Conservation (phyloP, 1,284 basidiomycete species). For the Apiotrichum domesticum region DNA sequence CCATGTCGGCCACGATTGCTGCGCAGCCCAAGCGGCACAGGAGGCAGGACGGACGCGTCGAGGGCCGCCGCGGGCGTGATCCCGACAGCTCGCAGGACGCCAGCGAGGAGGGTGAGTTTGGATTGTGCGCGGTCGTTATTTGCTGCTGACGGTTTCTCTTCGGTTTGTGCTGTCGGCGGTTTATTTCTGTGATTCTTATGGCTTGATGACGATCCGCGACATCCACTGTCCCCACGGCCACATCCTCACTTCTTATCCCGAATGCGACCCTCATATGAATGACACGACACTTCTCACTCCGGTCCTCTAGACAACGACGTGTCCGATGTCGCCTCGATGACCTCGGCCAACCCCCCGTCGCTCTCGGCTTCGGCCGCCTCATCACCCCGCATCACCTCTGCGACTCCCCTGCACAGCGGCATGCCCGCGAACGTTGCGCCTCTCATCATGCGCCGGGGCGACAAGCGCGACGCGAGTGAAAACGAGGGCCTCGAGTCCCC, state of each 20-base stretch:
- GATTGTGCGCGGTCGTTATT: neutral
- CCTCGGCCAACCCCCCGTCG: conserved; percentile 26
- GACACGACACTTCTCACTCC: too few species aligned
- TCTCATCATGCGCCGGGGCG: conserved; percentile 11
- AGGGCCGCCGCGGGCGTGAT: conserved; percentile 12
- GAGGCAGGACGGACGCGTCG: conserved; percentile 10
- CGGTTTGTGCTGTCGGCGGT: neutral
- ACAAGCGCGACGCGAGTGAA: conserved; percentile 23
- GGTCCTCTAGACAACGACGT: conserved; percentile 34
- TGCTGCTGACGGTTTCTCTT: neutral
- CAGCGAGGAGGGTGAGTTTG: conserved; percentile 42
- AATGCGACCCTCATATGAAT: too few species aligned
- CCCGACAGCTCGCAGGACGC: conserved; percentile 40
- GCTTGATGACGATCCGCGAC: too few species aligned
- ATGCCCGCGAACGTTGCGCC: conserved; percentile 6
- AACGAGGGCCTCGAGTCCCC: conserved; percentile 45
- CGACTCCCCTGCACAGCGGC: conserved; percentile 4
- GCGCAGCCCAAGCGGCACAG: conserved; percentile 12
- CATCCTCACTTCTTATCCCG: too few species aligned
- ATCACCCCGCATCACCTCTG: conserved; percentile 9
- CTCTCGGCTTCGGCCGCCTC: conserved; percentile 18
- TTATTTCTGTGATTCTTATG: too few species aligned
- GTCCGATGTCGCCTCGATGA: conserved; percentile 43
- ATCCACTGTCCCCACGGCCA: too few species aligned
- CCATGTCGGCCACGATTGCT: conserved; percentile 4